phyloP scores from a whole-genome alignment of 2,329 filamentous ascomycete species.

The Diplodia corticola region DNA sequence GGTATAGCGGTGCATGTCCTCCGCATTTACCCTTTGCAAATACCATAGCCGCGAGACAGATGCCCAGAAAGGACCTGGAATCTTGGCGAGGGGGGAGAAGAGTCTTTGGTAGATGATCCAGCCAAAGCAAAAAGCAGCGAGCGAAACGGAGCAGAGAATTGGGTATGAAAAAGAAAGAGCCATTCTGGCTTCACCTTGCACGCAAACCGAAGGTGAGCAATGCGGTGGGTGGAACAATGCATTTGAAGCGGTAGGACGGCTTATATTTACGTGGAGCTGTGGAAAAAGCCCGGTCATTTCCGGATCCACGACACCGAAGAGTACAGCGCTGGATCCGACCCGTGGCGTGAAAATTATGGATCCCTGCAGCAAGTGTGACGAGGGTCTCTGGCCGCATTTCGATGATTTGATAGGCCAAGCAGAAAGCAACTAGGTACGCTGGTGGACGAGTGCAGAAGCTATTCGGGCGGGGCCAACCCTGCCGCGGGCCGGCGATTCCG shows the following conservation, averaged over 20 bases:
- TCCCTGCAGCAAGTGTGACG: background rate
- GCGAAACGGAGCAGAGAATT: background rate
- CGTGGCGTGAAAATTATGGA: background rate
- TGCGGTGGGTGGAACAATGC: background rate
- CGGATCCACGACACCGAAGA: background rate
- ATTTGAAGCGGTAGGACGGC: background rate
- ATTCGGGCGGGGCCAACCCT: background rate
- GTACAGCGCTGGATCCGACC: background rate
- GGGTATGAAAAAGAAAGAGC: background rate
- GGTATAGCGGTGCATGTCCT: slow-evolving; percentile 28
- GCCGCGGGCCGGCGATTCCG: background rate
- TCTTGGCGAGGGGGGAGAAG: slow-evolving; percentile 26
- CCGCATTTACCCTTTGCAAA: slow-evolving; percentile 29
- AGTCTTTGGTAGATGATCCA: slow-evolving; percentile 27
- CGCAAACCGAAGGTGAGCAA: background rate
- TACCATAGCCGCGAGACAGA: slow-evolving; percentile 32
- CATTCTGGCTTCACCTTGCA: background rate
- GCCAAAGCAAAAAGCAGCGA: slow-evolving; percentile 16
- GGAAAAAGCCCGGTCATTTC: no score
- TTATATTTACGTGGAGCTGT: background rate
- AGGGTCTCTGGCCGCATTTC: background rate
- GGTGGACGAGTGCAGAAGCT: background rate
- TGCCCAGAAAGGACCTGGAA: slow-evolving; percentile 32
- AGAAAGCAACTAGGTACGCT: background rate
- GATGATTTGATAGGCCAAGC: background rate